These are phyloP conservation scores for Rhinocladiella similis DNA, from an alignment of 2,329 filamentous ascomycete genomes.

Conservation along the genomic window DNA sequence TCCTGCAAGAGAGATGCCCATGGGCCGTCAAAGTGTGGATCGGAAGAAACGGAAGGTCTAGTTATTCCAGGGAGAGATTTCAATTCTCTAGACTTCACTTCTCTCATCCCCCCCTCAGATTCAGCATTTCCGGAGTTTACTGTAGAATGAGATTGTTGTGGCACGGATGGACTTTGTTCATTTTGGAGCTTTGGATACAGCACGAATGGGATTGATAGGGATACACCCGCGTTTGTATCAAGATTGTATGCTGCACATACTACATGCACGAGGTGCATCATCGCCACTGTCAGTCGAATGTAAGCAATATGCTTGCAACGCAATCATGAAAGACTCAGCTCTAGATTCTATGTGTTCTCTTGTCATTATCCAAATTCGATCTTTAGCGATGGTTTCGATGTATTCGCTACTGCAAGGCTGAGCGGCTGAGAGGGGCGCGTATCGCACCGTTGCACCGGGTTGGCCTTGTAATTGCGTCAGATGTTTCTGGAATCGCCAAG, in stretches of 20 bases:
- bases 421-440: not conserved
- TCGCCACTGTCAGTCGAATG: conserved; percentile 5
- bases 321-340: conserved; percentile 24
- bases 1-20: conserved; percentile 27
- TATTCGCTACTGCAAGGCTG: conserved; percentile 1
- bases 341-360: not conserved
- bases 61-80: not conserved
- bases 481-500: conserved; percentile 26
- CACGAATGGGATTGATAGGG: not conserved
- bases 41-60: conserved; percentile 20
- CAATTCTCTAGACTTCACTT: conserved; percentile 10
- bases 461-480: conserved; percentile 16
- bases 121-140: conserved; percentile 9
- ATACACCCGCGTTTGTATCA: conserved; percentile 1
- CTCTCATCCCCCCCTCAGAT: conserved; percentile 1
- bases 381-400: not conserved
- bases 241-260: conserved; percentile 2
- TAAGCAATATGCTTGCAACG: conserved; percentile 8
- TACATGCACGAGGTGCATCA: conserved; percentile 1
- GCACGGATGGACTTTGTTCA: conserved; percentile 3
- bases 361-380: not conserved
- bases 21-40: conserved; percentile 14
- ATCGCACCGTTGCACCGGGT: not conserved
- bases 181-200: conserved; percentile 13
- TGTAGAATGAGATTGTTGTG: not conserved